phyloP scores from a whole-genome alignment of 129 eudicot species.

The Solidago caesia region DNA sequence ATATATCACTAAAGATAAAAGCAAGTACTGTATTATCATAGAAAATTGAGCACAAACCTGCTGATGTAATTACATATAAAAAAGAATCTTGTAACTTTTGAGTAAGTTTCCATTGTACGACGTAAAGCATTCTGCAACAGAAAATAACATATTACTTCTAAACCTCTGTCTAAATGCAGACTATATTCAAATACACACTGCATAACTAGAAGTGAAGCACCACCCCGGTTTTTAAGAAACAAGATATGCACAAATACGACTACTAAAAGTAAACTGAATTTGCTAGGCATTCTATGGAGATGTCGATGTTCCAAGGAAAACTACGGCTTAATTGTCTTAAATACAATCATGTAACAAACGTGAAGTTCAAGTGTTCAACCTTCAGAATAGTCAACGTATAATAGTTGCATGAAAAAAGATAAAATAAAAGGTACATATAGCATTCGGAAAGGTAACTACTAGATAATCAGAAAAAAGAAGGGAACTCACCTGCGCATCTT shows the following conservation, averaged over 20 bases:
- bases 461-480: not conserved
- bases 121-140: conserved; percentile 90
- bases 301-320: conserved; percentile 2
- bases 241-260: not conserved
- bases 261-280: not conserved
- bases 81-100: conserved; percentile 95
- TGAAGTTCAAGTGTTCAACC: conserved; percentile 5
- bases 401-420: not conserved
- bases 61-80: conserved; percentile 97
- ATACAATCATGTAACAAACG: not conserved
- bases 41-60: conserved; percentile 47
- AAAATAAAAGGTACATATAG: not conserved
- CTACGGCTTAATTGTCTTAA: not conserved
- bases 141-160: conserved; percentile 6
- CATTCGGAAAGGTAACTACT: conserved; percentile 1
- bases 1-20: conserved; percentile 10
- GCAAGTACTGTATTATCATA: not conserved
- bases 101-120: conserved; percentile 96
- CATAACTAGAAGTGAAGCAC: not conserved
- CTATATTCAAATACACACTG: not conserved
- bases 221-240: conserved; percentile 2
- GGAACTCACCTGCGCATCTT: conserved; percentile 91
- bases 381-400: conserved; percentile 5
- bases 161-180: not conserved
- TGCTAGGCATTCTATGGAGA: not conserved